Evolutionary conservation across 352 stramenopile genomes (phyloP), one percentile per base, ranked within the genome.

Genomic region (Globisporangium orthogonon): DNA sequence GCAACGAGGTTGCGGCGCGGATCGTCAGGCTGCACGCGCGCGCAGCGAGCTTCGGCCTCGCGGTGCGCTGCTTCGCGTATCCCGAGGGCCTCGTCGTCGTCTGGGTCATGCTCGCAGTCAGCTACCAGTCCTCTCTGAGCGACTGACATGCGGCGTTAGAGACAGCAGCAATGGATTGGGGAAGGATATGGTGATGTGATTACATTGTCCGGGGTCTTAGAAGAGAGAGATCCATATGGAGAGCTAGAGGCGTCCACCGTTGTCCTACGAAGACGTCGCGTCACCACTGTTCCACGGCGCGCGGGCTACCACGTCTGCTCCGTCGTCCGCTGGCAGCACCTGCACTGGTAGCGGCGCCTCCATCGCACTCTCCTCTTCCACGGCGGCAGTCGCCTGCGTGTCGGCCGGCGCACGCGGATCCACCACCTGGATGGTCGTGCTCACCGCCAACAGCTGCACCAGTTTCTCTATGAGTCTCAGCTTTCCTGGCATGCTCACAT

Each of bases 41-140:
- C 4, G 68, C 56, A 0, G 71, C 82, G 5, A 71, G 86, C 49
- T 93, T 95, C 47, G 87, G 74, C 3, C 52, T 96, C 0, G 78
- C 85, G 4, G 77, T 91, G 17, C 73, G 80, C 17, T 81, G 84
- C 55, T 94, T 94, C 56, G 66, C 80, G 14, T 96, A 96, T 60
- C 70, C 88, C 0, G 78, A 96, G 53, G 53, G 71, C n/a, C 66
- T 80, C 0, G 60, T 70, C 9, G 85, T 86, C 17, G 70, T 67
- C 43, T 97, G 88, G 88, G 61, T 90, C 50, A 95, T 97, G 87
- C 56, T 96, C 11, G 87, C 83, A 2, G 83, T 82, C 28, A 86
- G 73, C 53, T 89, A 87, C 50, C 66, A 74, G 49, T 79, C 74
- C 31, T 52, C 33, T 10, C 54, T 3, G 17, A 46, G 15, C 33